Base-by-base conservation (phyloP, 257 asterid genomes). In the Ehretia macrophylla region DNA sequence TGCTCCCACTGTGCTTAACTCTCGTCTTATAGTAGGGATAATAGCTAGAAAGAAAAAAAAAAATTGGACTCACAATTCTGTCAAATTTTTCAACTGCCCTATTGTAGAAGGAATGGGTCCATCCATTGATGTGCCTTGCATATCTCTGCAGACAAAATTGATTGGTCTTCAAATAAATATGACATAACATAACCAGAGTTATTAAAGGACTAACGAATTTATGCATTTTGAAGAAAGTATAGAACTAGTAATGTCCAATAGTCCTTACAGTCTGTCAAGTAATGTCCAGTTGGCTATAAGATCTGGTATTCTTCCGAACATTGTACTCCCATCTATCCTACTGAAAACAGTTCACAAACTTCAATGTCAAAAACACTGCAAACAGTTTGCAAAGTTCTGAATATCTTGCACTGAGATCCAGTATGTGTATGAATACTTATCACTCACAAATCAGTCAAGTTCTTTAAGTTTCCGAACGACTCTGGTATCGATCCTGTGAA, bases 371-470 rank as follows among this genome's bases (percentile, higher is more conserved):
- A 52, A 52, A 52, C 32, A 8, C 12, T 52, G n/a, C 38, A 22
- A 52, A 21, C 17, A 6, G 9, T 20, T 49, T 6, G 4, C 10
- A 17, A 23, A 32, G 38, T 52, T 52, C 38, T 23, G n/a, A 52
- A 27, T 37, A 58, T 42, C 32, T 1, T n/a, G 45, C 45, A 37
- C 51, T 12, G 46, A 16, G 44, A 48, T 10, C 44, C 14, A 42
- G 16, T 42, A 10, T 42, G 19, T 51, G 53, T 50, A 10, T 13
- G 63, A 37, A 56, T 56, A 63, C 37, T 35, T 45, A 21, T 57
- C 51, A 79, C 99, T 92, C 79, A 92, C 99, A 92, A 78, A 64
- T 88, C 84, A 55, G 79, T 71, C 88, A 92, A 66, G 85, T 88
- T 84, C 83, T 57, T 72, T 32, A 92, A 77, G 46, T 82, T 77